Evolutionary conservation across 2,329 filamentous ascomycete genomes (phyloP).

Genomic region (Ceratocystis destructans): DNA sequence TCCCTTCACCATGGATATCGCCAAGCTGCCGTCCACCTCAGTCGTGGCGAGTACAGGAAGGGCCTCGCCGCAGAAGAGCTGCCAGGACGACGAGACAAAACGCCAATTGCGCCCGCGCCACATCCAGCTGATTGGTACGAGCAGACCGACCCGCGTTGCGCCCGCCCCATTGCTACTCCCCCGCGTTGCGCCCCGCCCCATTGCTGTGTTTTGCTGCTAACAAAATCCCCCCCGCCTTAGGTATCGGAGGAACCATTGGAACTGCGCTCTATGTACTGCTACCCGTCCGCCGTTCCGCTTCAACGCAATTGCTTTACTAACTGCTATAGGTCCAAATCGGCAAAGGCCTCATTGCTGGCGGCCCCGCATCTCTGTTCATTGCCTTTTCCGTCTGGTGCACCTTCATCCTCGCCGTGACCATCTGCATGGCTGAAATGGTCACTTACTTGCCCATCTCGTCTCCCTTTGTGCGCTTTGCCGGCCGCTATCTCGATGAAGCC

Average conservation of each 20-base stretch:
- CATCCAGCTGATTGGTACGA: constrained; percentile 38
- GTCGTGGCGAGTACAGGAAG: background rate
- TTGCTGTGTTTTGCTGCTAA: background rate
- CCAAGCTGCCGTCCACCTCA: background rate
- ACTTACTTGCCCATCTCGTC: constrained; percentile 64
- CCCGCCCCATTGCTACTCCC: background rate
- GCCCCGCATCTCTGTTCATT: constrained; percentile 43
- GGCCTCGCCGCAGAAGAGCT: background rate
- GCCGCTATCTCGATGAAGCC: constrained; percentile 60
- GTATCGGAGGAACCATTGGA: constrained; percentile 51
- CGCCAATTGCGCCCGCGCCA: constrained; percentile 42
- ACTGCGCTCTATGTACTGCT: constrained; percentile 42
- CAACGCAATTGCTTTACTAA: constrained; percentile 1
- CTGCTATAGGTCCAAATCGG: constrained; percentile 35
- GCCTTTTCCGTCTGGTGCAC: constrained; percentile 49
- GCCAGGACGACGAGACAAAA: constrained; percentile 28
- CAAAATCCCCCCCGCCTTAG: constrained; percentile 22
- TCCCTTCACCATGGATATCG: background rate
- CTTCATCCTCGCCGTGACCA: constrained; percentile 45
- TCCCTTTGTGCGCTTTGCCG: constrained; percentile 65
- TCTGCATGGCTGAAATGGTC: constrained; percentile 61
- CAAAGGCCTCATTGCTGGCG: constrained; percentile 42
- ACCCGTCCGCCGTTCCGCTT: background rate
- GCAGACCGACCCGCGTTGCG: no score
- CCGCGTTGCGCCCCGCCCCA: background rate